Conservation (phyloP, 768 basidiomycete species). For the Trametes villosa region DNA sequence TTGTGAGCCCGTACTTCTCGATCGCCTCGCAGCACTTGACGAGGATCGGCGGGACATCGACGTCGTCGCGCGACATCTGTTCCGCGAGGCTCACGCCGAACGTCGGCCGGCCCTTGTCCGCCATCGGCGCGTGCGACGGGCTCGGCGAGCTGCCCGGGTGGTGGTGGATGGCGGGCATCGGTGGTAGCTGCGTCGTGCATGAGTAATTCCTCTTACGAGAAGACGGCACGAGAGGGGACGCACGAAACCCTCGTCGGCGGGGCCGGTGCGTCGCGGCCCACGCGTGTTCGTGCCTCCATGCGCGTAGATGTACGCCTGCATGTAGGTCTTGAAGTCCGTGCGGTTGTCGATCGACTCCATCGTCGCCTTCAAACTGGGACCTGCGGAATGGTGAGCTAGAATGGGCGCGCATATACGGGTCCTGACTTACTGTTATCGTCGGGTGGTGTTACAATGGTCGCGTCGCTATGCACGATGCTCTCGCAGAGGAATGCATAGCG, state of each 20-base stretch:
- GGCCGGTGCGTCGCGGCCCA: constrained; percentile 88
- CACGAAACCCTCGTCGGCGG: constrained; percentile 92
- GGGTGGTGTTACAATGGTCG: constrained; percentile 75
- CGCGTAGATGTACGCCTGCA: constrained; percentile 97
- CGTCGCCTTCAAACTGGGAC: constrained; percentile 79
- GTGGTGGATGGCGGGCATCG: constrained; percentile 52
- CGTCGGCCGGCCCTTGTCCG: constrained; percentile 75
- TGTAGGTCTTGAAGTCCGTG: constrained; percentile 92
- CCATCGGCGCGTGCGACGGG: constrained; percentile 38
- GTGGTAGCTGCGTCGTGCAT: constrained; percentile 55
- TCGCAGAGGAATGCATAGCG: constrained; percentile 96
- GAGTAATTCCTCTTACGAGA: constrained; percentile 8
- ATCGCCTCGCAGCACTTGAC: constrained; percentile 91
- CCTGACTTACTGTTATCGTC: constrained; percentile 62
- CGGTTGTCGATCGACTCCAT: constrained; percentile 94
- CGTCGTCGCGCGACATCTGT: constrained; percentile 90
- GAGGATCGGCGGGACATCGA: constrained; percentile 87
- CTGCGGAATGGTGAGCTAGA: constrained; percentile 32
- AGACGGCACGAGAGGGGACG: constrained; percentile 40
- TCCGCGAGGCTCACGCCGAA: constrained; percentile 93
- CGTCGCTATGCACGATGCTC: constrained; percentile 87
- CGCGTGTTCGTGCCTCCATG: constrained; percentile 62
- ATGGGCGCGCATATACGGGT: background rate
- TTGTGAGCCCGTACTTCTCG: constrained; percentile 83
- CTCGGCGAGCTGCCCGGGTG: constrained; percentile 33